Base-by-base conservation (phyloP, 2,329 filamentous ascomycete species). In the Fusarium sp. region DNA sequence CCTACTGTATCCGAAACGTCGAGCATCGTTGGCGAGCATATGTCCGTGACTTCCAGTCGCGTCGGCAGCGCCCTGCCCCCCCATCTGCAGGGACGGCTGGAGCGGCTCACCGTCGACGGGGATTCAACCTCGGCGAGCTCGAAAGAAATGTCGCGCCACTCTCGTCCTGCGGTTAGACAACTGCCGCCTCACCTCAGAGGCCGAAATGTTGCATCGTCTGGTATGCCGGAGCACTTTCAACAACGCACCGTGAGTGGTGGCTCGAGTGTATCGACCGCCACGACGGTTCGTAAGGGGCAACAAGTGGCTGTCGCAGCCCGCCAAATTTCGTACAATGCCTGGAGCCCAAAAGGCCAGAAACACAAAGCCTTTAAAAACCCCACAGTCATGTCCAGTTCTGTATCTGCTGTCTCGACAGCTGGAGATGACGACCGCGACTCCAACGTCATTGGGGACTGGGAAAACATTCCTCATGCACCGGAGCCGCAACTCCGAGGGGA, bases 251-350 rank as follows among this genome's bases (percentile, higher is more conserved):
- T 33, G 11, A 24, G 36, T 13, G 68, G 50, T 13, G 43, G 58
- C 8, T 44, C 43, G 4, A 77, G 70, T 20, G 50, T 77, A 6
- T 78, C 77, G 5, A 79, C 77, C 1, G 78, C 78, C 8, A 78
- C 76, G 1, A 78, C 77, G 1, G 15, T 75, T 11, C 72, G 74
- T 2, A 67, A 71, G 26, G 58, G 55, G 3, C 53, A 60, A 26
- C 55, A 62, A 11, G 57, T 63, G 10, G 34, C 8, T 7, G 52
- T 38, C 11, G 50, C 44, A 7, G 40, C 54, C 1, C 65, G 51
- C 0, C 46, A 62, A 14, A 58, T 73, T 1, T 31, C 43, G 0
- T 80, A 66, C 68, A 80, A 78, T 28, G 77, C 76, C 3, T 81
- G 78, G 78, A 77, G 78, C 11, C 18, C 71, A 1, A 55, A 39